Percentiles rank a stretch among this genome's conserved stretches.
phyloP scores from a whole-genome alignment of 352 stramenopile species.

The Phytophthora cajani region DNA sequence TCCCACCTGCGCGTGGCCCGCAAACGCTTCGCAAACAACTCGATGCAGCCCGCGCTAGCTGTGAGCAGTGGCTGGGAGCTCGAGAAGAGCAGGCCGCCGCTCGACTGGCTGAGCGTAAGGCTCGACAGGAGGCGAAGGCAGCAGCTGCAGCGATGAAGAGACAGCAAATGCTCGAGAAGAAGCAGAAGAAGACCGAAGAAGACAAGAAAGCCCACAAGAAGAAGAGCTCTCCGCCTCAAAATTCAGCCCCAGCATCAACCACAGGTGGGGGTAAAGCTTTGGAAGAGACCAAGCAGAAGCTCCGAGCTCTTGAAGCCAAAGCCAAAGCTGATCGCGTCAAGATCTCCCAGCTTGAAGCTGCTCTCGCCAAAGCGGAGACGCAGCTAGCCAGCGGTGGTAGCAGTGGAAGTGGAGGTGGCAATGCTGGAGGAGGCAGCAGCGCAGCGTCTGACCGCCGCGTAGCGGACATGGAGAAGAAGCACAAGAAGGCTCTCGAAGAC shows the following conservation, averaged over 20 bases:
- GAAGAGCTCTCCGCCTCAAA: slow-evolving; percentile 24
- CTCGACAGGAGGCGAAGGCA: slow-evolving; percentile 28
- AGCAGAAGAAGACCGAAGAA: slow-evolving; percentile 20
- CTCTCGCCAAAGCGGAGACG: slow-evolving; percentile 61
- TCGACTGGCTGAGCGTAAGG: slow-evolving; percentile 25
- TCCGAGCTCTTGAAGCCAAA: slow-evolving; percentile 73
- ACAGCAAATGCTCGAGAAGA: slow-evolving; percentile 28
- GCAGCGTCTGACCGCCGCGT: slow-evolving; percentile 61
- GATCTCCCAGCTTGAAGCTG: slow-evolving; percentile 80
- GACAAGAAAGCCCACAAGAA: slow-evolving; percentile 24
- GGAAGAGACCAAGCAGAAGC: slow-evolving; percentile 77
- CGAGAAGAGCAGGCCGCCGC: slow-evolving; percentile 39
- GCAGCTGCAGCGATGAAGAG: slow-evolving; percentile 13
- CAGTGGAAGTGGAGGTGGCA: slow-evolving; percentile 22
- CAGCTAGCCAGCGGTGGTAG: slow-evolving; percentile 29
- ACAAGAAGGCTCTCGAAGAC: slow-evolving; percentile 75
- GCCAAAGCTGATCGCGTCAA: slow-evolving; percentile 73
- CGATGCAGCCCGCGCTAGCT: slow-evolving; percentile 54
- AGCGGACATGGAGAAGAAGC: slow-evolving; percentile 82
- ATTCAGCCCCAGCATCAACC: not conserved
- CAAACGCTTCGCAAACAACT: slow-evolving; percentile 71
- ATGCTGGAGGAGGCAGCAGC: slow-evolving; percentile 14
- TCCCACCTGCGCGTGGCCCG: slow-evolving; percentile 65
- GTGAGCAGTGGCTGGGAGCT: slow-evolving; percentile 40
- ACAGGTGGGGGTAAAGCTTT: slow-evolving; percentile 35